Evolutionary conservation across 352 stramenopile species (phyloP), one percentile per base, ranked within the genome.

Genomic region (Globisporangium takayamanum): DNA sequence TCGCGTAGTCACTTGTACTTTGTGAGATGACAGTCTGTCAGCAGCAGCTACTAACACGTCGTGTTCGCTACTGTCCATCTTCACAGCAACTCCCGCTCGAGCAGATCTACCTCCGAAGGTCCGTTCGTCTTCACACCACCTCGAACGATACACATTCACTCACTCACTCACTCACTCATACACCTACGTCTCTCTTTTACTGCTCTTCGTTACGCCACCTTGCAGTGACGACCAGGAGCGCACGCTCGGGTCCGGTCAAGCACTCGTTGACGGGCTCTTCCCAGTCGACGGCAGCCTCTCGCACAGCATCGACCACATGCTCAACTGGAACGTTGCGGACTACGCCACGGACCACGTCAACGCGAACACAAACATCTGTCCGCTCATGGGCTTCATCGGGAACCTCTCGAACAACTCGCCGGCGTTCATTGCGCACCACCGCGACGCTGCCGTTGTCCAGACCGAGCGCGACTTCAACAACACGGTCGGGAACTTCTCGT

Each of bases 301-400:
- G 14, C 60, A 64, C 20, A 68, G 74, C 45, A 67, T 91, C 50
- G 72, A 85, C 50, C 67, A 76, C 33, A 83, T 92, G 76, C 74
- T 92, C 28, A 79, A 68, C 20, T 94, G 84, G 84, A 64, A 89
- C 64, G 83, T 88, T 37, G 69, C 78, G 28, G 84, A 94, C 60
- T 82, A 84, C 48, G 64, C 80, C n/a, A 73, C 80, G 1, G 84
- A 94, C 59, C 86, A 92, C 63, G 87, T 94, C 48, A 83, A 87
- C 60, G 60, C 76, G 16, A 92, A 91, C 64, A 72, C 90, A 30
- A 81, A 76, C 2, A 91, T 86, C 57, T 94, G 84, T 53, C 84
- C 84, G 11, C 72, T 89, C 51, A 87, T 94, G 73, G 67, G 64
- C 15, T 78, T 80, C 57, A 86, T 92, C 30, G 79, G 70, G 28